phyloP scores from a whole-genome alignment of 2,329 filamentous ascomycete species.

The Stagonosporopsis tanaceti region DNA sequence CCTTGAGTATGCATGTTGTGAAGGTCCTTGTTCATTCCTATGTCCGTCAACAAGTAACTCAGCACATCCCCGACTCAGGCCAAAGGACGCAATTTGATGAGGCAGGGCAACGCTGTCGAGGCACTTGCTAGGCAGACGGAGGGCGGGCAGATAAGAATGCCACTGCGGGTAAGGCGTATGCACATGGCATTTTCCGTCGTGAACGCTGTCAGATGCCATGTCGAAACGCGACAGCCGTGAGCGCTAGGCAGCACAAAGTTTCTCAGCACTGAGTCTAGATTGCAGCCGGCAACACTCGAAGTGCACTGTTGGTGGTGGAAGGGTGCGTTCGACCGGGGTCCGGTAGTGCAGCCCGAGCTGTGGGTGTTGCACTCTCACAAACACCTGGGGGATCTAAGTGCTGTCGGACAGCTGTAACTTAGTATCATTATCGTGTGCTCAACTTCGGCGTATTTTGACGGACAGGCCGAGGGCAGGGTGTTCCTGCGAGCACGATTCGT shows the following conservation, averaged over 20 bases:
- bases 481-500: conserved; percentile 1
- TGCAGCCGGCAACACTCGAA: conserved; percentile 12
- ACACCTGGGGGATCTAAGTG: conserved; percentile 1
- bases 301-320: conserved; percentile 13
- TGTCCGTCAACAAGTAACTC: neutral
- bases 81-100: conserved; percentile 1
- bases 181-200: conserved; percentile 15
- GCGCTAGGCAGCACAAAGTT: conserved; percentile 20
- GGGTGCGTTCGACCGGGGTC: conserved; percentile 16
- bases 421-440: neutral
- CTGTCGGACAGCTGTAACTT: neutral
- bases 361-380: conserved; percentile 13
- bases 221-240: conserved; percentile 12
- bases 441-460: neutral
- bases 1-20: neutral
- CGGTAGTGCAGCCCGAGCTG: conserved; percentile 21
- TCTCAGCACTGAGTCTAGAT: conserved; percentile 22
- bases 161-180: conserved; percentile 23
- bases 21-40: neutral
- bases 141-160: conserved; percentile 20
- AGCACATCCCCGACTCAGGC: neutral
- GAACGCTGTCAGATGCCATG: conserved; percentile 14
- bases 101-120: neutral
- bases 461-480: conserved; percentile 3
- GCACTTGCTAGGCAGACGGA: neutral